Conservation (phyloP, 2,329 filamentous ascomycete genomes). For the Cercospora sp. region DNA sequence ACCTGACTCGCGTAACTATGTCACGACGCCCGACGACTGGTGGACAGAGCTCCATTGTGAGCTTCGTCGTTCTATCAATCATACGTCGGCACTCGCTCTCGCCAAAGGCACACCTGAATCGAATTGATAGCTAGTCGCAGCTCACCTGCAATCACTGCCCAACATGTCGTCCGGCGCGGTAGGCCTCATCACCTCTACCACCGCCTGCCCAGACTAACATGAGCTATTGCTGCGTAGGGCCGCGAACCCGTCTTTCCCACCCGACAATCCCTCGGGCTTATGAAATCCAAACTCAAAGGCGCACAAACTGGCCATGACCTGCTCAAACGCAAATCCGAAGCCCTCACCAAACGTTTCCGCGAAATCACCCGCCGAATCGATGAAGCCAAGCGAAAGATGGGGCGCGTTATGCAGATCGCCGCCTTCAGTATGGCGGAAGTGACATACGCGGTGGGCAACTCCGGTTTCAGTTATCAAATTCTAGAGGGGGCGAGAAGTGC, state of each 20-base stretch:
- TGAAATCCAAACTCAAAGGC: conserved; percentile 97
- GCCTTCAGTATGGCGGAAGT: conserved; percentile 97
- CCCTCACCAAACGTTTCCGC: conserved; percentile 78
- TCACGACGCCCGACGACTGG: background rate
- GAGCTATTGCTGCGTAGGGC: conserved; percentile 57
- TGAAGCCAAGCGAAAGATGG: conserved; percentile 99
- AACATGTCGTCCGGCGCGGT: conserved; percentile 32
- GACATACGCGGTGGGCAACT: conserved; percentile 91
- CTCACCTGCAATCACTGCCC: conserved; percentile 13
- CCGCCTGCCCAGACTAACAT: background rate
- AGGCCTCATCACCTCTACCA: conserved; percentile 1
- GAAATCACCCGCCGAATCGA: conserved; percentile 97
- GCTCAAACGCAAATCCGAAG: conserved; percentile 96
- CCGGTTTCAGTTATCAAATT: conserved; percentile 88
- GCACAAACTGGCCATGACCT: conserved; percentile 78
- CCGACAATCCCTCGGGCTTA: conserved; percentile 90
- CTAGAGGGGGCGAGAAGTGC: conserved; percentile 93
- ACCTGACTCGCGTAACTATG: background rate
- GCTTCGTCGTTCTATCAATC: background rate
- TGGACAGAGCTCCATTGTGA: conserved; percentile 2
- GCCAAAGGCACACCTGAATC: background rate
- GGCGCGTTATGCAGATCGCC: conserved; percentile 97
- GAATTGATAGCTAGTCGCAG: background rate
- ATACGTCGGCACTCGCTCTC: background rate
- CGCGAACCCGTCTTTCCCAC: conserved; percentile 97